Percentiles rank a stretch among this genome's conserved stretches.
Evolutionary conservation across 345 rosid genomes (phyloP).

Genomic region (Populus ilicifolia): DNA sequence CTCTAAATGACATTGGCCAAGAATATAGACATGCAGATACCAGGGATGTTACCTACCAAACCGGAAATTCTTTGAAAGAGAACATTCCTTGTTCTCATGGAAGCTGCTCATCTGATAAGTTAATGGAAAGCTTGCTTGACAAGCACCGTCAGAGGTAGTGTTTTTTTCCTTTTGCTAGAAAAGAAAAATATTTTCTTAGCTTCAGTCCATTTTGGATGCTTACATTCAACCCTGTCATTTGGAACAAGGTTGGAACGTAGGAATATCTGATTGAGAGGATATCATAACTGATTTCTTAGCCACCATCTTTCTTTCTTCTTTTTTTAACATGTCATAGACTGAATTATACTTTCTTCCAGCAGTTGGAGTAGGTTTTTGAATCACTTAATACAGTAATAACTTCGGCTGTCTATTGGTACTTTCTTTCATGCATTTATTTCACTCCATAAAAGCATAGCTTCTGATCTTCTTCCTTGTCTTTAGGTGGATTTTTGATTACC

Average conservation of each 20-base stretch:
- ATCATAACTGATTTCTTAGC: not conserved
- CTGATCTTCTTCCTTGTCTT: slow-evolving; percentile 3
- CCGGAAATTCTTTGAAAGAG: slow-evolving; percentile 48
- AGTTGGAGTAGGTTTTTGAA: not conserved
- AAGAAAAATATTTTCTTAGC: not conserved
- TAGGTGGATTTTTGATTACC: slow-evolving; percentile 92
- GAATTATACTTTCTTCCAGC: not conserved
- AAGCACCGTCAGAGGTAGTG: slow-evolving; percentile 73
- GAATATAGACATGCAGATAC: slow-evolving; percentile 30
- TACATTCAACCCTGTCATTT: not conserved
- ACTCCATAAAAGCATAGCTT: not conserved
- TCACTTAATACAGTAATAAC: not conserved
- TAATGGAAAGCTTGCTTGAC: slow-evolving; percentile 78
- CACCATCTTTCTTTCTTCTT: not conserved
- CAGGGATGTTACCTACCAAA: slow-evolving; percentile 23
- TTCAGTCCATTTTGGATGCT: not conserved
- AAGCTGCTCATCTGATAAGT: slow-evolving; percentile 75
- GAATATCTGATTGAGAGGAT: not conserved
- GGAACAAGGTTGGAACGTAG: not conserved
- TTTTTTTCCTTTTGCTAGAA: not conserved
- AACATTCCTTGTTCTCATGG: slow-evolving; percentile 46
- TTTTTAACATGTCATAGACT: not conserved
- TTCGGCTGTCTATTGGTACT: not conserved
- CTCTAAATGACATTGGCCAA: slow-evolving; percentile 41
- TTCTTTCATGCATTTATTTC: not conserved